Percentiles rank a stretch among this genome's conserved stretches.
Conservation (phyloP, 2,329 filamentous ascomycete genomes). For the Cladosporium phlei region DNA sequence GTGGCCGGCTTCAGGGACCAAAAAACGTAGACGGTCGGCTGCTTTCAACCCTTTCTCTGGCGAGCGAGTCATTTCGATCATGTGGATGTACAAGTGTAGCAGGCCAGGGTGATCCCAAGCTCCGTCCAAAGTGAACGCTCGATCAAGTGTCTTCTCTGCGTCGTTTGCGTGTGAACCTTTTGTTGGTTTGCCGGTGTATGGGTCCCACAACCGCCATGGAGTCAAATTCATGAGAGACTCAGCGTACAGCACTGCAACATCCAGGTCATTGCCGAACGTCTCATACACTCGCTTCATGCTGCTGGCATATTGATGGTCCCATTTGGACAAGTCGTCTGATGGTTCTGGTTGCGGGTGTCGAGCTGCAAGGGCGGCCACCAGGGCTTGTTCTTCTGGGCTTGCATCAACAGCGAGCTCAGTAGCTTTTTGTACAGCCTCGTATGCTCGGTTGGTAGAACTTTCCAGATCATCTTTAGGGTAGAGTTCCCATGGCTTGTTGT, state of each 20-base stretch:
- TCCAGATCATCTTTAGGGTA: conserved; percentile 60
- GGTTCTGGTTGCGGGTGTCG: conserved; percentile 26
- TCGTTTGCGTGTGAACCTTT: conserved; percentile 54
- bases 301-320: conserved; percentile 58
- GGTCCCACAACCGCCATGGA: conserved; percentile 61
- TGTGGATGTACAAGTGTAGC: conserved; percentile 70
- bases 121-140: conserved; percentile 48
- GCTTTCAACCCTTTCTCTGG: conserved; percentile 60
- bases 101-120: conserved; percentile 61
- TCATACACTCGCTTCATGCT: conserved; percentile 56
- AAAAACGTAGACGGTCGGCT: conserved; percentile 58
- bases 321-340: conserved; percentile 27
- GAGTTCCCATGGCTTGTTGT: conserved; percentile 72
- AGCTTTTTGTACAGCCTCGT: conserved; percentile 45
- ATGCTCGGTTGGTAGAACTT: conserved; percentile 34
- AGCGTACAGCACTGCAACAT: conserved; percentile 60
- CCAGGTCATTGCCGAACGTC: conserved; percentile 53
- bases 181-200: conserved; percentile 54
- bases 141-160: conserved; percentile 55
- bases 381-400: conserved; percentile 54
- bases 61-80: conserved; percentile 69
- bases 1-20: conserved; percentile 67
- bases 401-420: conserved; percentile 22
- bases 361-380: conserved; percentile 55
- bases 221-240: conserved; percentile 63